Conservation (phyloP, 2,329 filamentous ascomycete genomes). For the Thielaviopsis populi region DNA sequence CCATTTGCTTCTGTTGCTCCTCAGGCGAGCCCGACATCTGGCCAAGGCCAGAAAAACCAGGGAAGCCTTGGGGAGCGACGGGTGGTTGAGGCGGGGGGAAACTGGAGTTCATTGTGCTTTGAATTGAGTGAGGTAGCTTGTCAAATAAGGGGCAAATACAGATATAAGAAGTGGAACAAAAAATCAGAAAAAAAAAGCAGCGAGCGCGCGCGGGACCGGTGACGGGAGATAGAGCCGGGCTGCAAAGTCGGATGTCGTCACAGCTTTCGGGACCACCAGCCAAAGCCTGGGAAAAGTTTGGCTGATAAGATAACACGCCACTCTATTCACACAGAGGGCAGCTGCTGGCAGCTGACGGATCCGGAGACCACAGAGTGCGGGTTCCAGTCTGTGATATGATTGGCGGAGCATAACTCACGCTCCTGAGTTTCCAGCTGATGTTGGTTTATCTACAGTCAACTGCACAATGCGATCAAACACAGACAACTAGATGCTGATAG, state of each 20-base stretch:
- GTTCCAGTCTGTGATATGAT: background rate
- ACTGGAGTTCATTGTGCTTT: constrained; percentile 4
- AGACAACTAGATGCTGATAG: background rate
- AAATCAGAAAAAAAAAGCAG: background rate
- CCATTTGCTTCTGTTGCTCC: constrained; percentile 19
- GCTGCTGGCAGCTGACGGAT: background rate
- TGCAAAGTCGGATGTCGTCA: background rate
- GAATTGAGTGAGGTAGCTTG: background rate
- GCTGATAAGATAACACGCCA: constrained; percentile 1
- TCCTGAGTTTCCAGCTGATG: background rate
- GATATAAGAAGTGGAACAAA: background rate
- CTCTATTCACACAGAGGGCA: background rate
- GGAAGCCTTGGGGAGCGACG: background rate
- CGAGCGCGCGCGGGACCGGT: background rate
- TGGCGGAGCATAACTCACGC: background rate
- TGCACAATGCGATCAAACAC: background rate
- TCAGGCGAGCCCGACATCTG: constrained; percentile 11
- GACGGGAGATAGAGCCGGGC: background rate
- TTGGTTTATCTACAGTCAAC: background rate
- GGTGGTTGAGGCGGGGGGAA: constrained; percentile 7
- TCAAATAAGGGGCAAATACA: background rate
- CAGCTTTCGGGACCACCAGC: background rate
- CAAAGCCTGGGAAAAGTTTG: background rate
- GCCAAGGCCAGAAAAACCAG: constrained; percentile 5
- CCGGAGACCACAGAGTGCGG: background rate